A percentile compares a stretch with the other conserved stretches of the same genome.
phyloP scores from a whole-genome alignment of 164 flowering plant species.

The Stephania yunnanensis region DNA sequence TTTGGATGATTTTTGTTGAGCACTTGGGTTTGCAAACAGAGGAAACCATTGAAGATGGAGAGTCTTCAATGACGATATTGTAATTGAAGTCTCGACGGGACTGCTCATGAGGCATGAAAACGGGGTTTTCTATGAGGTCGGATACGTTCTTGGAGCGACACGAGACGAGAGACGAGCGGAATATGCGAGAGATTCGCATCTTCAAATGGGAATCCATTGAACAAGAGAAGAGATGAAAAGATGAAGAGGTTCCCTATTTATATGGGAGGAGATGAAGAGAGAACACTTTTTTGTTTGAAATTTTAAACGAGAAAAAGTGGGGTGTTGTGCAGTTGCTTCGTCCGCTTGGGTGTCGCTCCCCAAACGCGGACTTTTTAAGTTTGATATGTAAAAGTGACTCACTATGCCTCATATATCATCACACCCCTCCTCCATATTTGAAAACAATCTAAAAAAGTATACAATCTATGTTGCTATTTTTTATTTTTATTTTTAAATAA shows the following conservation, averaged over 20 bases:
- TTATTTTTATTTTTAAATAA: too few species aligned
- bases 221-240: not conserved
- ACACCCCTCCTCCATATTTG: too few species aligned
- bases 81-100: constrained; percentile 12
- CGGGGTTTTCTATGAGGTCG: constrained; percentile 36
- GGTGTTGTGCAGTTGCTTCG: not conserved
- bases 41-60: constrained; percentile 20
- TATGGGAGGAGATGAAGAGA: not conserved
- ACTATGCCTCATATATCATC: too few species aligned
- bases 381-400: too few species aligned
- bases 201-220: constrained; percentile 55
- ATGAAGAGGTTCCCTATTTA: not conserved
- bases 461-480: too few species aligned
- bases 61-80: not conserved
- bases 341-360: not conserved
- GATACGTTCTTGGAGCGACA: constrained; percentile 42
- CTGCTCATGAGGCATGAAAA: constrained; percentile 17
- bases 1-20: not conserved
- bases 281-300: not conserved
- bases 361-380: not conserved
- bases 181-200: constrained; percentile 44
- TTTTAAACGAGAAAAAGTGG: not conserved
- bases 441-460: too few species aligned
- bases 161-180: constrained; percentile 47
- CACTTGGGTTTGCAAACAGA: constrained; percentile 25